Evolutionary conservation across 2,329 filamentous ascomycete species (phyloP).

Genomic region (Exserohilum turcica): DNA sequence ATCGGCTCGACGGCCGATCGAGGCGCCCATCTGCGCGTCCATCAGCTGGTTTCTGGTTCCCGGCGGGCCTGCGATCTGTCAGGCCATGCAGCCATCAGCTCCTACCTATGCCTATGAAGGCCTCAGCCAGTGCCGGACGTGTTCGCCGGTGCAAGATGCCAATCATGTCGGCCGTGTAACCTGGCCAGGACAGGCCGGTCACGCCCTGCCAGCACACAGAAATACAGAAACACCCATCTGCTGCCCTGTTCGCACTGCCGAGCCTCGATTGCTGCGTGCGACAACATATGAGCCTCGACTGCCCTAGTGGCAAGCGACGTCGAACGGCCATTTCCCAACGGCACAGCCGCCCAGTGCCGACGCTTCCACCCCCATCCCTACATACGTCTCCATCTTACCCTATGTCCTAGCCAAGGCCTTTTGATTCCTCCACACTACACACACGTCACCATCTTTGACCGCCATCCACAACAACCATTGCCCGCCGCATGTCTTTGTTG

Average conservation of each 20-base stretch:
- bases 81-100: constrained; percentile 1
- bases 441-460: not conserved
- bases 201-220: constrained; percentile 2
- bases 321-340: not conserved
- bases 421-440: not conserved
- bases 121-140: not conserved
- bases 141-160: not conserved
- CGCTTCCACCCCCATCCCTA: not conserved
- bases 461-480: not conserved
- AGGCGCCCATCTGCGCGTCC: not conserved
- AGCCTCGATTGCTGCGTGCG: not conserved
- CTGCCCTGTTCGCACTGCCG: not conserved
- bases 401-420: not conserved
- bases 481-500: not conserved
- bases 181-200: constrained; percentile 1
- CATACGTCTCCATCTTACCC: not conserved
- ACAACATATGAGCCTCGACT: constrained; percentile 1
- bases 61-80: constrained; percentile 8
- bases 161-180: not conserved
- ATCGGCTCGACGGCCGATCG: constrained; percentile 7
- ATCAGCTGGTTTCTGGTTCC: constrained; percentile 1
- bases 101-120: too few species aligned
- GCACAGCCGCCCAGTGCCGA: not conserved
- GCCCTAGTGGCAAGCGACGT: not conserved
- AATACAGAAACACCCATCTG: not conserved